Percentiles rank a stretch among this genome's conserved stretches.
phyloP scores from a whole-genome alignment of 441 rosid species.

The Raphanus hybrid region DNA sequence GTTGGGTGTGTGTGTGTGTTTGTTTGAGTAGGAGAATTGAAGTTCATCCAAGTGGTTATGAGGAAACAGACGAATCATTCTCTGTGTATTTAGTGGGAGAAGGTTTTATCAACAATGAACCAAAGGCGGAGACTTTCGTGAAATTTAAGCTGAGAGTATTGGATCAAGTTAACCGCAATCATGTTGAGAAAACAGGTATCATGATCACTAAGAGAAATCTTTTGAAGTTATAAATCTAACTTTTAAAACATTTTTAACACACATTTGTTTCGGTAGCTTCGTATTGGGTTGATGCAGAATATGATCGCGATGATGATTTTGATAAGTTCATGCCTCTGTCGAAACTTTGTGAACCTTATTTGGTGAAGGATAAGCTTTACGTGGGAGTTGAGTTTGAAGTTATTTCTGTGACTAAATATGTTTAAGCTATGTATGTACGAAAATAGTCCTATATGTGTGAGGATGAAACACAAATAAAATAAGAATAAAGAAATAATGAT shows the following conservation, averaged over 20 bases:
- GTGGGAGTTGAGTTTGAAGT: slow-evolving; percentile 34
- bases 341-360: slow-evolving; percentile 19
- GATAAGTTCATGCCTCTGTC: slow-evolving; percentile 13
- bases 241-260: not conserved
- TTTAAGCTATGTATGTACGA: not conserved
- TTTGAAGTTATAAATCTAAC: not conserved
- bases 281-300: not conserved
- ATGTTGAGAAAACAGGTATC: slow-evolving; percentile 12
- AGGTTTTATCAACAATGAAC: slow-evolving; percentile 18
- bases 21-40: slow-evolving; percentile 16
- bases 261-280: not conserved
- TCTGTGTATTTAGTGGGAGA: slow-evolving; percentile 16
- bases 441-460: not conserved
- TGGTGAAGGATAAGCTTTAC: slow-evolving; percentile 16
- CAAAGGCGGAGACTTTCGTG: slow-evolving; percentile 7
- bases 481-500: not conserved
- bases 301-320: not conserved
- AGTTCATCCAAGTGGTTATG: slow-evolving; percentile 16
- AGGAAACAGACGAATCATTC: not conserved
- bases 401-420: slow-evolving; percentile 11
- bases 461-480: not conserved
- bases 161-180: slow-evolving; percentile 9
- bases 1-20: not conserved
- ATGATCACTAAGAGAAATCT: not conserved
- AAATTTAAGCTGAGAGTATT: slow-evolving; percentile 22